phyloP scores from a whole-genome alignment of 129 eudicot genomes.

The Flaveria linearis region DNA sequence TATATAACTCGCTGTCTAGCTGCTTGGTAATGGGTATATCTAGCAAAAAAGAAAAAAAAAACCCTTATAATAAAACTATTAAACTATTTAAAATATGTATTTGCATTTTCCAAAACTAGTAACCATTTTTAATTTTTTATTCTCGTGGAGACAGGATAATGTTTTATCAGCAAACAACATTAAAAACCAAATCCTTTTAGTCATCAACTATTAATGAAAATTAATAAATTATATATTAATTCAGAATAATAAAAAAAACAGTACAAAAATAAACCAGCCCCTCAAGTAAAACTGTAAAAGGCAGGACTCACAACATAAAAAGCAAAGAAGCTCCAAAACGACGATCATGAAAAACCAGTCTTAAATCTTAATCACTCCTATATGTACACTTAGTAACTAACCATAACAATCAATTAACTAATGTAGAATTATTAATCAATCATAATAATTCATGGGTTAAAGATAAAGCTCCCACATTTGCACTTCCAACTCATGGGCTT shows the following conservation, averaged over 20 bases:
- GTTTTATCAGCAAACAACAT: slow-evolving; percentile 11
- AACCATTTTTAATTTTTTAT: not conserved
- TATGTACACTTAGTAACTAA: slow-evolving; percentile 37
- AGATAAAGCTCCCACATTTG: slow-evolving; percentile 78
- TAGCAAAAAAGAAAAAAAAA: no score
- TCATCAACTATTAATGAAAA: slow-evolving; percentile 31
- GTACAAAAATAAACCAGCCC: slow-evolving; percentile 26
- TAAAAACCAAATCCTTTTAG: slow-evolving; percentile 14
- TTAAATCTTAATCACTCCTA: not conserved
- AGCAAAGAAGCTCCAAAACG: slow-evolving; percentile 3
- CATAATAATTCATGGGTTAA: slow-evolving; percentile 60
- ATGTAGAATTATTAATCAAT: not conserved
- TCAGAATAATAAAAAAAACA: slow-evolving; percentile 22
- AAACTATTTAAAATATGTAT: not conserved
- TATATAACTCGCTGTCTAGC: not conserved
- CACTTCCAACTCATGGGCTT: slow-evolving; percentile 95
- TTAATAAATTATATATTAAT: slow-evolving; percentile 9
- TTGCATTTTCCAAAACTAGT: not conserved
- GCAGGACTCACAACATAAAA: slow-evolving; percentile 14
- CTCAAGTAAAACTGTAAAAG: slow-evolving; percentile 32
- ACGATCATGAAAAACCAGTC: slow-evolving; percentile 14
- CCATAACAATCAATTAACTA: not conserved
- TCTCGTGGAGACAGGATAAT: not conserved
- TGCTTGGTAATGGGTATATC: no score
- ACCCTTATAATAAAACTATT: no score